phyloP scores from a whole-genome alignment of 2,329 filamentous ascomycete species.

The Neonectria coccinea region DNA sequence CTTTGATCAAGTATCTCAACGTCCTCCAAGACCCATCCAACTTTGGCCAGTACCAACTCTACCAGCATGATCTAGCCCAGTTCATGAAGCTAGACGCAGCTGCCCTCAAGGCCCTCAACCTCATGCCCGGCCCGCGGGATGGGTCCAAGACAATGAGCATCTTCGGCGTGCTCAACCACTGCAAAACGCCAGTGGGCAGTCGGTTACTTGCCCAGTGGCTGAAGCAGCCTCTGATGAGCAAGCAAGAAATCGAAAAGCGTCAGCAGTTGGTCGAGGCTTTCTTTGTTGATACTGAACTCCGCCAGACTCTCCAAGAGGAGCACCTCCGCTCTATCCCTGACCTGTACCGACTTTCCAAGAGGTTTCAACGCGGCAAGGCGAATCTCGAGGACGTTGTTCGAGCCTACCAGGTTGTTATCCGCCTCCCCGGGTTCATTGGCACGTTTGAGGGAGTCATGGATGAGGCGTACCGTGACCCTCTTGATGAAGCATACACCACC shows the following conservation, averaged over 20 bases:
- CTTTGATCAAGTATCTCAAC: conserved; percentile 93
- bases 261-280: conserved; percentile 97
- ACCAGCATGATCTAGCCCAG: conserved; percentile 95
- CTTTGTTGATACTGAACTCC: conserved; percentile 88
- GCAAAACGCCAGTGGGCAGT: conserved; percentile 95
- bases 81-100: conserved; percentile 99
- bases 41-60: conserved; percentile 96
- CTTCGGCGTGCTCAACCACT: conserved; percentile 94
- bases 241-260: conserved; percentile 86
- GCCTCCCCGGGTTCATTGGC: conserved; percentile 88
- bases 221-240: conserved; percentile 96
- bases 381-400: conserved; percentile 96
- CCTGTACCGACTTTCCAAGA: conserved; percentile 91
- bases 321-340: conserved; percentile 94
- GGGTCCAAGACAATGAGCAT: conserved; percentile 98
- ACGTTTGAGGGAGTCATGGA: conserved; percentile 96
- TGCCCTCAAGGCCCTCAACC: conserved; percentile 90
- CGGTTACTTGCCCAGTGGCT: conserved; percentile 94
- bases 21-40: conserved; percentile 92
- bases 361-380: conserved; percentile 91
- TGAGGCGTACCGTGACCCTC: conserved; percentile 86
- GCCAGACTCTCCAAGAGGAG: conserved; percentile 97
- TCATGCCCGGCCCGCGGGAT: conserved; percentile 96
- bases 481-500: conserved; percentile 87
- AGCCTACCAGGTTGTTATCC: conserved; percentile 93